Evolutionary conservation across 208 protist species (phyloP), one percentile per base, ranked within the genome.

Genomic region (Leishmania gerbilli): DNA sequence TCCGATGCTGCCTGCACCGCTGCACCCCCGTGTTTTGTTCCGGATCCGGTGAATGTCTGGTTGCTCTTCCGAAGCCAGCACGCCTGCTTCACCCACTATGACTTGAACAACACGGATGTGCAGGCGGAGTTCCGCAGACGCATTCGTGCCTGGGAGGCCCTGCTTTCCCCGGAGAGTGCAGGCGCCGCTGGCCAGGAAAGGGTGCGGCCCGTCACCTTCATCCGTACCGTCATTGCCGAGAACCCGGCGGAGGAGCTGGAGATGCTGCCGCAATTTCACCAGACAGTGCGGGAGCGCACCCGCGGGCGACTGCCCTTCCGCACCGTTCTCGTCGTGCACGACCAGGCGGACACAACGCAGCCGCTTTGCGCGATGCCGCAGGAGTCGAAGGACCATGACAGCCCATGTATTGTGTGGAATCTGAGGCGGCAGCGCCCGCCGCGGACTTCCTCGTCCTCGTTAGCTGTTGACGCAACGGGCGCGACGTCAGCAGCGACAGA

Each of bases 31-130:
- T 76, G 51, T 21, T 93, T 93, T 64, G 62, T 58, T 37, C 89
- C 90, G 21, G 94, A 97, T 69, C 90, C 91, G 11, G 92, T 90
- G 2, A 87, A 85, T 45, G 85, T 93, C 7, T 96, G 91, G 90
- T 78, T 96, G 27, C 84, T 96, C 27, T 97, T 97, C 65, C 91
- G 95, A 49, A 84, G 88, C 65, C 87, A 89, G 60, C 92, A 97
- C 86, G 90, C 90, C 17, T 96, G 93, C 76, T 95, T 97, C 62
- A 93, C 92, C 5, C 95, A 97, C 72, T 91, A 91, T 62, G 89
- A 97, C 69, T 64, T 97, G n/a, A 96, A 95, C 81, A 71, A 82
- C 40, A 77, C 89, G 1, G 75, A 87, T 2, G 83, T 95, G 34
- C 75, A 91, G 31, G 56, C 55, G 24, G 89, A 88, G 79, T 85